Base-by-base conservation (phyloP, 2,329 filamentous ascomycete genomes). In the Fusarium sp. region DNA sequence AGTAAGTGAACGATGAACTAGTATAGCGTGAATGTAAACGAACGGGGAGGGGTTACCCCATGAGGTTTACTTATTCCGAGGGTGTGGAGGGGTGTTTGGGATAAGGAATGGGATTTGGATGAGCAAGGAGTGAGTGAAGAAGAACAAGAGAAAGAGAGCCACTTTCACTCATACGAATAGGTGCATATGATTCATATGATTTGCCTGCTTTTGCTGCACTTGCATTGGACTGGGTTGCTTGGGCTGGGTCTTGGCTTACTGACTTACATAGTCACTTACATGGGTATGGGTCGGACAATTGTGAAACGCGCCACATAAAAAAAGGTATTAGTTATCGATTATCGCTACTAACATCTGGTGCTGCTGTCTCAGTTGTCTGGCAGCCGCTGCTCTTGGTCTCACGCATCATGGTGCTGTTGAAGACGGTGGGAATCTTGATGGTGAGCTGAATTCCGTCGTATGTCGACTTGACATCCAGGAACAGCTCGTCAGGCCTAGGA, bases 401-500 rank as follows among this genome's bases (percentile, higher is more conserved):
- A n/a, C 36, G 23, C 33, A 55, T 51, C 50, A 49, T 49, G 31
- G 72, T 72, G 40, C 77, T 79, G 57, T 82, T 82, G 70, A 87
- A 86, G 28, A 86, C 82, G 3, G 85, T 87, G 26, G 85, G 85
- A 60, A 87, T 87, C 71, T 85, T 83, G 68, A 87, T 86, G 28
- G 83, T 86, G 54, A 87, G 74, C 75, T 87, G 85, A 69, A 87
- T 86, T 3, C 85, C 85, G 55, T 87, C 85, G 40, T 81, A 85
- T 6, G 85, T 88, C 34, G 85, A 87, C 75, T 85, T 86, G 60
- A 88, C 84, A 67, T 88, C 85, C 58, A 88, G 72, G 69, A 84
- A 87, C 30, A 88, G 83, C 72, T 88, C 85, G 3, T 85, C 76
- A 57, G 80, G 77, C 54, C 79, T 81, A 37, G 69, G 67, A n/a